Evolutionary conservation across 2,329 filamentous ascomycete species (phyloP), one percentile per base, ranked within the genome.

Genomic region (Fusarium sp.): DNA sequence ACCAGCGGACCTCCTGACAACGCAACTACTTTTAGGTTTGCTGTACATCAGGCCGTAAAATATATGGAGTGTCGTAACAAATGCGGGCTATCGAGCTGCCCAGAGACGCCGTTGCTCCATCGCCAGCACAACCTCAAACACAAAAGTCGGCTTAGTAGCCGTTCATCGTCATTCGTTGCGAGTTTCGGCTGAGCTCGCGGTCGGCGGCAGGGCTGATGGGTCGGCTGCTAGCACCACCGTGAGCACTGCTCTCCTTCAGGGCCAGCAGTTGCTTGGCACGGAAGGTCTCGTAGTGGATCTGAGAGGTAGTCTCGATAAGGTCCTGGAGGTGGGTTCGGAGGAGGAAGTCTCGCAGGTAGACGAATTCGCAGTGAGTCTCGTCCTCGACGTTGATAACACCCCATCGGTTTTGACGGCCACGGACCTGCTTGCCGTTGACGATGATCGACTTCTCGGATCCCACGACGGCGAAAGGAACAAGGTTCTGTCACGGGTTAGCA

Each of bases 241-340:
- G 92, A 74, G 94, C 93, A 79, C 93, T 97, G 87, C 92, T 97
- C 87, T 99, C 96, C 90, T 98, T 99, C 80, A 99, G 88, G 61
- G 96, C 96, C 79, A 99, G 85, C 77, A 99, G 87, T 84, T 99
- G 96, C 91, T 99, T 99, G 77, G 96, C 94, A 83, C 96, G 94
- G 94, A 99, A 99, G 63, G 94, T 97, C 88, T 99, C 96, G 87
- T 99, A 99, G 88, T 99, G 96, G 83, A 98, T 99, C 87, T 99
- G 96, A 75, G 94, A 98, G 47, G 96, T 99, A 33, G 96, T 99
- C 85, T 99, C 96, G 82, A 99, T 98, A 73, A 99, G 89, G 78
- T 99, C 96, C 87, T 99, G 96, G 60, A 99, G 89, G 83, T 99
- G 96, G 70, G 96, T 98, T 79, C 96, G 94, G 76, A 97, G 97